phyloP scores from a whole-genome alignment of 129 eudicot species.

The Rutidosis leptorrhynchoides region DNA sequence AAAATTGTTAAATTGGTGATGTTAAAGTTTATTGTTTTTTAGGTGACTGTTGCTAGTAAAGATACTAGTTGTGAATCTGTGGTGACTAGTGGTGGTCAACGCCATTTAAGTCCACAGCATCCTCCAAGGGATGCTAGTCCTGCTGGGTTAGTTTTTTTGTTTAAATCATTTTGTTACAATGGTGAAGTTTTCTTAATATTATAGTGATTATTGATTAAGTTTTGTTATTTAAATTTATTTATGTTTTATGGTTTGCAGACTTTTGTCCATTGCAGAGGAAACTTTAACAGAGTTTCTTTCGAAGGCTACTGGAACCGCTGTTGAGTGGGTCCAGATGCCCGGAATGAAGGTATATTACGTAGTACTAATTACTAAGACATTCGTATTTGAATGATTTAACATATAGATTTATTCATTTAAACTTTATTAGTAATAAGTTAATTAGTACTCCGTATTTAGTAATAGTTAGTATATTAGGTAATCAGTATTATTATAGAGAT shows the following conservation, averaged over 20 bases:
- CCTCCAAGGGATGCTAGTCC: conserved; percentile 96
- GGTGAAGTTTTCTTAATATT: neutral
- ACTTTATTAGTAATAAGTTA: no score
- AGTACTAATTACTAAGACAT: neutral
- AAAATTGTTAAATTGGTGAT: neutral
- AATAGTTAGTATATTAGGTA: neutral
- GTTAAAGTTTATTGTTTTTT: conserved; percentile 26
- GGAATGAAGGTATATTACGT: conserved; percentile 43
- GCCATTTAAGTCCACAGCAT: conserved; percentile 72
- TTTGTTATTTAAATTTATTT: neutral
- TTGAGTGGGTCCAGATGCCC: conserved; percentile 50
- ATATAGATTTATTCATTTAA: neutral
- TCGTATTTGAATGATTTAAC: neutral
- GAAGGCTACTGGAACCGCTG: conserved; percentile 44
- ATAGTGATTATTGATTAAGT: neutral
- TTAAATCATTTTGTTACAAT: neutral
- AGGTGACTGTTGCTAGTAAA: conserved; percentile 58
- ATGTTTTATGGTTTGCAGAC: conserved; percentile 27
- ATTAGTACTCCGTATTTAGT: no score
- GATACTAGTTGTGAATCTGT: conserved; percentile 94
- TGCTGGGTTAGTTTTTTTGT: conserved; percentile 78
- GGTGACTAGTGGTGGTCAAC: conserved; percentile 98
- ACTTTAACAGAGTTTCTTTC: conserved; percentile 49
- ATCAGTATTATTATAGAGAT: neutral
- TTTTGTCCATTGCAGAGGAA: conserved; percentile 41